Conservation (phyloP, 768 basidiomycete species). For the Filobasidium wieringae region DNA sequence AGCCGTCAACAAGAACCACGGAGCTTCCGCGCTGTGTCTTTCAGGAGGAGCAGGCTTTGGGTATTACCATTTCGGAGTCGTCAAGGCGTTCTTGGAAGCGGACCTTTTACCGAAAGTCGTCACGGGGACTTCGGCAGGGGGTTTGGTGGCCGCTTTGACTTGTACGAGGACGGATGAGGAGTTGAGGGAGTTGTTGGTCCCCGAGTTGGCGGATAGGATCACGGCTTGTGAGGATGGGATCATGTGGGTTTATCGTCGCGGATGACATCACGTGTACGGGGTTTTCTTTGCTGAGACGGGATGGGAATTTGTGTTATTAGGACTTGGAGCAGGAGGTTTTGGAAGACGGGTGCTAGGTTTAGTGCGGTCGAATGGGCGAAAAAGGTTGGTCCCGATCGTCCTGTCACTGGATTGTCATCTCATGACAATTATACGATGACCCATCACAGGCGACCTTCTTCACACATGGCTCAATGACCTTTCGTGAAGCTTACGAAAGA, state of each 20-base stretch:
- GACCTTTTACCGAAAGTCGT: slow-evolving; percentile 79
- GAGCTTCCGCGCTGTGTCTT: slow-evolving; percentile 80
- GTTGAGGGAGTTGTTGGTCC: slow-evolving; percentile 61
- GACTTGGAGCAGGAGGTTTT: slow-evolving; percentile 47
- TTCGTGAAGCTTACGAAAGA: slow-evolving; percentile 81
- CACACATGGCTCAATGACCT: slow-evolving; percentile 85
- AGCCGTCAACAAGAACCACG: slow-evolving; percentile 74
- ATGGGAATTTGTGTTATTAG: slow-evolving; percentile 6
- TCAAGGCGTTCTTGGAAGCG: slow-evolving; percentile 81
- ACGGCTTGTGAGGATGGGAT: slow-evolving; percentile 53
- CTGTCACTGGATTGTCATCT: too few species aligned
- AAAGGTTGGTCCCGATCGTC: slow-evolving; percentile 48
- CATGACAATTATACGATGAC: too few species aligned
- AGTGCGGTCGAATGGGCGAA: slow-evolving; percentile 79
- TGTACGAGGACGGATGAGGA: slow-evolving; percentile 86
- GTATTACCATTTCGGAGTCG: slow-evolving; percentile 79
- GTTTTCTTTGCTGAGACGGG: too few species aligned
- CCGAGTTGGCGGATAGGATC: slow-evolving; percentile 70
- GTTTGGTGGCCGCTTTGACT: slow-evolving; percentile 54
- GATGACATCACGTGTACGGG: background rate
- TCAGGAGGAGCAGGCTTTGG: slow-evolving; percentile 94
- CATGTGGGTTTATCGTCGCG: slow-evolving; percentile 17
- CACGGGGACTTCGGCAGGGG: slow-evolving; percentile 89
- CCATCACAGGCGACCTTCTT: slow-evolving; percentile 63
- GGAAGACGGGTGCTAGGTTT: slow-evolving; percentile 86